These are phyloP conservation scores for Aegilops bicornis DNA, from an alignment of 176 grass and related monocot genomes.

Conservation along the genomic window DNA sequence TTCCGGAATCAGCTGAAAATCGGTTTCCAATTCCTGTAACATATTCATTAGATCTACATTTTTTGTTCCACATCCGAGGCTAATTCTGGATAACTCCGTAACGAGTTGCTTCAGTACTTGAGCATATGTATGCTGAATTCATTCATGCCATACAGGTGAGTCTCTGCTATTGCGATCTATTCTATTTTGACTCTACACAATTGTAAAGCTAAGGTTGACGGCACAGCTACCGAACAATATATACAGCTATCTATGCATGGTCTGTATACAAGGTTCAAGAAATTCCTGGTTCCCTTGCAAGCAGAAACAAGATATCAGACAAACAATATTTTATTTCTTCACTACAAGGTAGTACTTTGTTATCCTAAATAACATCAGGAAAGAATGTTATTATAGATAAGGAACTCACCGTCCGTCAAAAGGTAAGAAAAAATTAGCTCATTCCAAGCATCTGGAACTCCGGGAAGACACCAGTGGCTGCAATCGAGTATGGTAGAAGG, in stretches of 20 bases:
- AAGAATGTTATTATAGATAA: conserved; percentile 10
- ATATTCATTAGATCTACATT: not conserved
- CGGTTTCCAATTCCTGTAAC: not conserved
- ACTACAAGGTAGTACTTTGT: not conserved
- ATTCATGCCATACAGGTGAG: not conserved
- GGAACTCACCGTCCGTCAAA: conserved; percentile 58
- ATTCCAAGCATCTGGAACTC: conserved; percentile 92
- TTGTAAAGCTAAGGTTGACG: not conserved
- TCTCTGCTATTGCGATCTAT: not conserved
- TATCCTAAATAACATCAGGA: not conserved
- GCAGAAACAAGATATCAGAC: not conserved
- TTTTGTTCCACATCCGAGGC: not conserved
- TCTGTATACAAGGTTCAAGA: not conserved
- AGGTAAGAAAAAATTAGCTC: conserved; percentile 87
- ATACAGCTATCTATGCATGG: not conserved
- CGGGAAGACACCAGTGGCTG: conserved; percentile 96
- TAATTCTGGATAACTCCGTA: not conserved
- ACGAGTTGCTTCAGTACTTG: not conserved
- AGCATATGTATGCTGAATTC: not conserved
- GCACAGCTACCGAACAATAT: not conserved
- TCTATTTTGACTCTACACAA: not conserved
- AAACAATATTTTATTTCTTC: not conserved
- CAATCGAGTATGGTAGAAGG: conserved; percentile 90
- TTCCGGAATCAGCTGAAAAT: not conserved
- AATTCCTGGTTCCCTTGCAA: not conserved